Conservation (phyloP, 495 filamentous ascomycete genomes). For the Aspergillus bertholletiae region DNA sequence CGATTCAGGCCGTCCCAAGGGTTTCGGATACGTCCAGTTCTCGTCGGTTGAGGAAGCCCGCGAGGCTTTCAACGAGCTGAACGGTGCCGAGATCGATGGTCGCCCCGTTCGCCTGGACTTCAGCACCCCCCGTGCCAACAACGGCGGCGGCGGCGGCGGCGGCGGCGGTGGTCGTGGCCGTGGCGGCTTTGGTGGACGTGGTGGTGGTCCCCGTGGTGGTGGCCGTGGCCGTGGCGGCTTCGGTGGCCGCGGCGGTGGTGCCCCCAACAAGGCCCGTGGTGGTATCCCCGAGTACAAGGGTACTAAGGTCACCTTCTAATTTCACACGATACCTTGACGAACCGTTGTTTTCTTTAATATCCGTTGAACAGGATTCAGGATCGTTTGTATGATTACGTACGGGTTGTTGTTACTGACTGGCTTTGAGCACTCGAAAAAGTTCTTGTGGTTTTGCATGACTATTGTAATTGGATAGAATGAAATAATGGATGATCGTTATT, state of each 20-base stretch:
- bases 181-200: slow-evolving; percentile 45
- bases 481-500: not conserved
- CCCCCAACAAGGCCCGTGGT: slow-evolving; percentile 61
- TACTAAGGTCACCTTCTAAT: slow-evolving; percentile 86
- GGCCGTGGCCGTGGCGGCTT: slow-evolving; percentile 53
- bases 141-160: slow-evolving; percentile 47
- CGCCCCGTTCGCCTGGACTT: slow-evolving; percentile 87
- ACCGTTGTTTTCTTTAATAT: slow-evolving; percentile 1
- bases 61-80: slow-evolving; percentile 67
- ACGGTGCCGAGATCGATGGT: slow-evolving; percentile 72
- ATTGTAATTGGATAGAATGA: not conserved
- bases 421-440: slow-evolving; percentile 10
- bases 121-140: slow-evolving; percentile 70
- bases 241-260: slow-evolving; percentile 47
- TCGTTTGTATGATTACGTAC: not conserved
- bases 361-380: not conserved
- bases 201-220: slow-evolving; percentile 51
- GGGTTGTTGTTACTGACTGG: slow-evolving; percentile 1
- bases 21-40: slow-evolving; percentile 92
- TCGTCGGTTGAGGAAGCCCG: slow-evolving; percentile 80
- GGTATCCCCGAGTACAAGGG: slow-evolving; percentile 85
- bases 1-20: slow-evolving; percentile 85
- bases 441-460: slow-evolving; percentile 1
- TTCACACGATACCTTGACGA: not conserved
- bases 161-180: slow-evolving; percentile 49